phyloP scores from a whole-genome alignment of 768 basidiomycete genomes.

The Amanita pseudoporphyria region DNA sequence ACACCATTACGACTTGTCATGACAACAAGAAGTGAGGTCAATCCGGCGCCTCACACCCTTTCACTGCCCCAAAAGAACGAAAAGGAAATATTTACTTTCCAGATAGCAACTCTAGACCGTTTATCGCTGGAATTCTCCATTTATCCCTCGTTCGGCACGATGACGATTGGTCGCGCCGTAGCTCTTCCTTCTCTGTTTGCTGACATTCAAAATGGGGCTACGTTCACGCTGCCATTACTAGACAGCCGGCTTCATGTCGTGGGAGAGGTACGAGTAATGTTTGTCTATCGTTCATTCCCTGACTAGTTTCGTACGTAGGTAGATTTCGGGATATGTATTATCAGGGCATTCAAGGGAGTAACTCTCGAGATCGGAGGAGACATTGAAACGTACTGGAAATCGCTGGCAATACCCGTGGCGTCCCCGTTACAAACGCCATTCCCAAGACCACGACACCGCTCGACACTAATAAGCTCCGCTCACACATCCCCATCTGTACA shows the following conservation, averaged over 20 bases:
- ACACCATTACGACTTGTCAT: constrained; percentile 93
- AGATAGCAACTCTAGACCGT: constrained; percentile 61
- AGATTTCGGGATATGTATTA: constrained; percentile 77
- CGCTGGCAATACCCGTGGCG: constrained; percentile 43
- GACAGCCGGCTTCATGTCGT: constrained; percentile 91
- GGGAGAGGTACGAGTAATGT: constrained; percentile 56
- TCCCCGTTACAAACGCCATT: constrained; percentile 29
- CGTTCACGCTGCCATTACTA: constrained; percentile 67
- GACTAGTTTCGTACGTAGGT: constrained; percentile 38
- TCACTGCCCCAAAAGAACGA: constrained; percentile 72
- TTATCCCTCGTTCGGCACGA: constrained; percentile 96
- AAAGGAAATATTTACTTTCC: constrained; percentile 75
- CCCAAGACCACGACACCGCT: constrained; percentile 30
- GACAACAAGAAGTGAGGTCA: constrained; percentile 76
- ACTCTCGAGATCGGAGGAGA: constrained; percentile 92
- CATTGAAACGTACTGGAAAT: constrained; percentile 99
- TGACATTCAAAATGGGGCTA: constrained; percentile 42
- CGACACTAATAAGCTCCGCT: constrained; percentile 41
- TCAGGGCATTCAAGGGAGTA: constrained; percentile 85
- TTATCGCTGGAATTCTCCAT: constrained; percentile 87
- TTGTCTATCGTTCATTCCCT: constrained; percentile 11
- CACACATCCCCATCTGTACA: constrained; percentile 67
- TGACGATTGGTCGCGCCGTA: constrained; percentile 89
- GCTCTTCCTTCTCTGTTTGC: constrained; percentile 69
- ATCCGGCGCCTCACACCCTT: constrained; percentile 84